Evolutionary conservation across 345 rosid species (phyloP).

Genomic region (Linum tenue): DNA sequence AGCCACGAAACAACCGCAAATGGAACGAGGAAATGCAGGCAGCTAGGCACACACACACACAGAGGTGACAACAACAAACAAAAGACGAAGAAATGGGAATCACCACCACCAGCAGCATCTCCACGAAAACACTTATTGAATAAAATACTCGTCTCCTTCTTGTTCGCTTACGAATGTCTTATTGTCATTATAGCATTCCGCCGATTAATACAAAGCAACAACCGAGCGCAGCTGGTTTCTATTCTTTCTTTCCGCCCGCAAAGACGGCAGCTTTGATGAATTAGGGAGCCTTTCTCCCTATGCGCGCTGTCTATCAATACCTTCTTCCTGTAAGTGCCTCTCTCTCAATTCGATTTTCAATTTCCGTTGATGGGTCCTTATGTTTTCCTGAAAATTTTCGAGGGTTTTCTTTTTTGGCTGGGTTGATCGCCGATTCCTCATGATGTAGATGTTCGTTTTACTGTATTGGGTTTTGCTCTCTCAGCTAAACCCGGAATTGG

Average conservation of each 20-base stretch:
- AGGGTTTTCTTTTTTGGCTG: too few species aligned
- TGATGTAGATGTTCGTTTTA: neutral
- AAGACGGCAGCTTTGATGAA: neutral
- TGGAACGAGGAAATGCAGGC: neutral
- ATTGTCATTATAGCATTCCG: neutral
- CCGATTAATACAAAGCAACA: neutral
- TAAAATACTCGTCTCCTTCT: neutral
- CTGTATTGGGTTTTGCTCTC: neutral
- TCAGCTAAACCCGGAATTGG: neutral
- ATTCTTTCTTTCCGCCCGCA: neutral
- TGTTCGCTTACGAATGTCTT: neutral
- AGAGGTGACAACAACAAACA: neutral
- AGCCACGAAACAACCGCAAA: neutral
- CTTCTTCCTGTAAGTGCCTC: neutral
- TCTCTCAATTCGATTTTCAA: neutral
- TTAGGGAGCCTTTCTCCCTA: neutral
- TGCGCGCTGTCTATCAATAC: neutral
- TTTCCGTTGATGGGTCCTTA: too few species aligned
- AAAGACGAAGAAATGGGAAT: neutral
- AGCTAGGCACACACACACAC: too few species aligned
- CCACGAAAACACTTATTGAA: too few species aligned
- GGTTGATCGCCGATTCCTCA: too few species aligned
- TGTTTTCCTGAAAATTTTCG: too few species aligned
- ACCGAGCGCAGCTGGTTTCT: neutral
- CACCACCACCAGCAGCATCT: neutral